Conservation (phyloP, 2,329 filamentous ascomycete genomes). For the Xylogone sp. region DNA sequence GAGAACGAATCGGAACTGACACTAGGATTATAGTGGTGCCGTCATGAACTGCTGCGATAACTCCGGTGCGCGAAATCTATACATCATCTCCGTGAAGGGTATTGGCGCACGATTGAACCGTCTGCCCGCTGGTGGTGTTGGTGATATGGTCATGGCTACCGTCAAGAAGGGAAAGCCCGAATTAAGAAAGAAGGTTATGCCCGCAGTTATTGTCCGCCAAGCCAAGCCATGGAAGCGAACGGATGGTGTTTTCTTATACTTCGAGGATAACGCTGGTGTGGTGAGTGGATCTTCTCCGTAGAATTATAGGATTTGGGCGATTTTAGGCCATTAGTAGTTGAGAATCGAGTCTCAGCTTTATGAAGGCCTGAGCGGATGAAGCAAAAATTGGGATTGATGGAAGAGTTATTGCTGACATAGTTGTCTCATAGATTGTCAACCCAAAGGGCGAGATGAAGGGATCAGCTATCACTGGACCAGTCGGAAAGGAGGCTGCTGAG, state of each 20-base stretch:
- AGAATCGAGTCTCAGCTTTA: too few relatives aligned
- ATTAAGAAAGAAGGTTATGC: slow-evolving; percentile 99
- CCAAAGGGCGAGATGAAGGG: slow-evolving; percentile 99
- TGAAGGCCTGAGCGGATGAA: too few relatives aligned
- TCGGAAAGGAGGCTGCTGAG: slow-evolving; percentile 99
- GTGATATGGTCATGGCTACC: slow-evolving; percentile 99
- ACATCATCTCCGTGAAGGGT: slow-evolving; percentile 99
- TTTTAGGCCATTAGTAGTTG: too few relatives aligned
- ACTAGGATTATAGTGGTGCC: slow-evolving; percentile 65
- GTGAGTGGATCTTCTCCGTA: slow-evolving; percentile 63
- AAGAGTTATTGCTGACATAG: slow-evolving; percentile 31
- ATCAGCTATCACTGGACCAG: slow-evolving; percentile 96
- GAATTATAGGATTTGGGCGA: too few relatives aligned
- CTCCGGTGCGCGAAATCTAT: slow-evolving; percentile 96
- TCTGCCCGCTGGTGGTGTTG: slow-evolving; percentile 94
- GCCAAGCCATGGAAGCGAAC: slow-evolving; percentile 99
- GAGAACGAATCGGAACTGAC: slow-evolving; percentile 2
- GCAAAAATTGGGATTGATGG: too few relatives aligned
- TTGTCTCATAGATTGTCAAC: slow-evolving; percentile 80
- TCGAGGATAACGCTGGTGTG: slow-evolving; percentile 99
- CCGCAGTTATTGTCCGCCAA: slow-evolving; percentile 97
- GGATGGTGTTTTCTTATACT: slow-evolving; percentile 99
- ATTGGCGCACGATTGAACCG: slow-evolving; percentile 97
- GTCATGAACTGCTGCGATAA: slow-evolving; percentile 99
- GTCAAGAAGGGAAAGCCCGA: slow-evolving; percentile 99